These are phyloP conservation scores for Boechera divaricarpa DNA, from an alignment of 345 rosid genomes.

Conservation along the genomic window DNA sequence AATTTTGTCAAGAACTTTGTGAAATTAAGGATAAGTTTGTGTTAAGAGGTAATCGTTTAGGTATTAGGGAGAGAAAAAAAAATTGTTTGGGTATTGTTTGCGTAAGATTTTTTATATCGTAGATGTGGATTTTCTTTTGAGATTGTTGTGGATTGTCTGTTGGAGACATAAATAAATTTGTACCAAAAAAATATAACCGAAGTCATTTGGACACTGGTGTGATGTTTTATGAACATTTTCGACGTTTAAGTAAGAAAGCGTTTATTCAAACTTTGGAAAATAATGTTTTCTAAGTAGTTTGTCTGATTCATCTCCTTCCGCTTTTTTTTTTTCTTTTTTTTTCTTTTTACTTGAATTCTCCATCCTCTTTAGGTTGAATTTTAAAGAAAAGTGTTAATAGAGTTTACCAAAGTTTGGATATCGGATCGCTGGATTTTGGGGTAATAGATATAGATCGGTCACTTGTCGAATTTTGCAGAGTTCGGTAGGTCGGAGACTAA, in stretches of 20 bases:
- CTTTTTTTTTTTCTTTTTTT: too few species aligned
- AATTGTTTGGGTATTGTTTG: background rate
- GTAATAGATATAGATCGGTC: background rate
- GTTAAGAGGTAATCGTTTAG: background rate
- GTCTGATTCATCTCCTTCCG: too few species aligned
- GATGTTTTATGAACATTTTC: background rate
- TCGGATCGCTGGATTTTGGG: background rate
- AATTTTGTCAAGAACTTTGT: background rate
- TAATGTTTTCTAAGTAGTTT: too few species aligned
- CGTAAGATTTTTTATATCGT: background rate
- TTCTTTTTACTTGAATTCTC: too few species aligned
- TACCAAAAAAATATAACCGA: too few species aligned
- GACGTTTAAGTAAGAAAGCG: background rate
- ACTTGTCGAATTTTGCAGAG: background rate
- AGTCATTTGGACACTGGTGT: background rate
- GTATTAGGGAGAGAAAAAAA: background rate
- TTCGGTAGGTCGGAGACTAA: background rate
- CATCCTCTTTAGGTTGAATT: background rate
- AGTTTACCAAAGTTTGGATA: background rate
- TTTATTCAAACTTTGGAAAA: background rate
- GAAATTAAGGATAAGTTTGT: background rate
- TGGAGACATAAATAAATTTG: background rate
- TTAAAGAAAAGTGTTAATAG: too few species aligned
- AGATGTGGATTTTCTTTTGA: background rate
- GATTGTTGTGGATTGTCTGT: background rate